Percentiles rank a stretch among this genome's conserved stretches.
Evolutionary conservation across 1,139 yeast species (phyloP).

Genomic region (Pichia kudriavzevii): DNA sequence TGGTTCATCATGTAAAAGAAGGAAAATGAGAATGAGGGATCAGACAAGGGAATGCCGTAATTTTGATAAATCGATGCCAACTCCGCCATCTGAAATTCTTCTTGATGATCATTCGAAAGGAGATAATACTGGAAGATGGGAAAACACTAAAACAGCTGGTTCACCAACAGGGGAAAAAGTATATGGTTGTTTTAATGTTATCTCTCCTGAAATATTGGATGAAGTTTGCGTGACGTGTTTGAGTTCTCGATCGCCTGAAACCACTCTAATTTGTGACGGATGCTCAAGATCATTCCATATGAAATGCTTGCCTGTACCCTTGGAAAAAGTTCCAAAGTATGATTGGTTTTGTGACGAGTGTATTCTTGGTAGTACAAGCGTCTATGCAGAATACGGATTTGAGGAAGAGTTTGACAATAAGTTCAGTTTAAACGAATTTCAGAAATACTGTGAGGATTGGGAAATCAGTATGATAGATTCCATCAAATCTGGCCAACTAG

Average conservation of each 20-base stretch:
- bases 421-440: constrained; percentile 47
- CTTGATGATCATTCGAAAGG: no score
- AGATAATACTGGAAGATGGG: no score
- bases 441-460: constrained; percentile 48
- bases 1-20: background rate
- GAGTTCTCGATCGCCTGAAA: constrained; percentile 39
- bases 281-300: constrained; percentile 66
- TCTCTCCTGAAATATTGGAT: constrained; percentile 9
- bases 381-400: constrained; percentile 86
- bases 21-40: constrained; percentile 1
- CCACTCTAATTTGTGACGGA: constrained; percentile 59
- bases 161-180: no score
- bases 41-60: no score
- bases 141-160: no score
- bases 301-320: constrained; percentile 51
- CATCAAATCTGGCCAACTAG: constrained; percentile 3
- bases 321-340: constrained; percentile 43
- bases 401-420: constrained; percentile 60
- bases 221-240: constrained; percentile 47
- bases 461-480: constrained; percentile 22
- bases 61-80: no score
- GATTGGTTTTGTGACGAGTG: constrained; percentile 82
- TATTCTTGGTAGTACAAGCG: constrained; percentile 69
- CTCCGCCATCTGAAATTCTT: constrained; percentile 8
- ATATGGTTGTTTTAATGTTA: no score